A percentile compares a stretch with the other conserved stretches of the same genome.
Conservation (phyloP, 2,329 filamentous ascomycete genomes). For the Dendrostoma leiphaemia region DNA sequence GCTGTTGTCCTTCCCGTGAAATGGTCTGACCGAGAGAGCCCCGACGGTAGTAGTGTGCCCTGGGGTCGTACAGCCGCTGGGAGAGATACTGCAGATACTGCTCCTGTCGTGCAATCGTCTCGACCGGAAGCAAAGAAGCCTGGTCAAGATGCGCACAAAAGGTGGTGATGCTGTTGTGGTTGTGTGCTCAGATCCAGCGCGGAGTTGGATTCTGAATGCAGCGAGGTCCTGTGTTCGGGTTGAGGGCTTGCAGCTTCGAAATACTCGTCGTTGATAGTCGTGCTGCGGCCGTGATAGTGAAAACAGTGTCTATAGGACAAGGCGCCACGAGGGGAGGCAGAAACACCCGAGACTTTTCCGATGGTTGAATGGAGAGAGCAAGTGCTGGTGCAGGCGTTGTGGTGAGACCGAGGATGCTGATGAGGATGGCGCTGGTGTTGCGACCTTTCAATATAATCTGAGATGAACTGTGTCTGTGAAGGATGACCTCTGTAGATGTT, state of each 20-base stretch:
- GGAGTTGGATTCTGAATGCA: background rate
- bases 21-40: background rate
- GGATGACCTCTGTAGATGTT: conserved; percentile 12
- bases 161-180: background rate
- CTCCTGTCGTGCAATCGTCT: conserved; percentile 6
- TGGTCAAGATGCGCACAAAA: background rate
- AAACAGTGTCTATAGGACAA: background rate
- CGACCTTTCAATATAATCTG: no score
- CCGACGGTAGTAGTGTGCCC: background rate
- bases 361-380: background rate
- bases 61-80: background rate
- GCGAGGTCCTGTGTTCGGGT: background rate
- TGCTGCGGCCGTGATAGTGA: background rate
- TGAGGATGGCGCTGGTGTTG: background rate
- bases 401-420: background rate
- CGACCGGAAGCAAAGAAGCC: conserved; percentile 2
- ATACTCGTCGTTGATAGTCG: background rate
- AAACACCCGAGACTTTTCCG: no score
- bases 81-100: background rate
- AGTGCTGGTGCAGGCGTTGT: background rate
- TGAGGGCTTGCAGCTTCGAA: background rate
- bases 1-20: background rate
- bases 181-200: background rate
- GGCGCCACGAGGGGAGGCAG: background rate
- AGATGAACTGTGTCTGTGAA: conserved; percentile 1